Base-by-base conservation (phyloP, 306 rosid species). In the Fagus sylvatica region DNA sequence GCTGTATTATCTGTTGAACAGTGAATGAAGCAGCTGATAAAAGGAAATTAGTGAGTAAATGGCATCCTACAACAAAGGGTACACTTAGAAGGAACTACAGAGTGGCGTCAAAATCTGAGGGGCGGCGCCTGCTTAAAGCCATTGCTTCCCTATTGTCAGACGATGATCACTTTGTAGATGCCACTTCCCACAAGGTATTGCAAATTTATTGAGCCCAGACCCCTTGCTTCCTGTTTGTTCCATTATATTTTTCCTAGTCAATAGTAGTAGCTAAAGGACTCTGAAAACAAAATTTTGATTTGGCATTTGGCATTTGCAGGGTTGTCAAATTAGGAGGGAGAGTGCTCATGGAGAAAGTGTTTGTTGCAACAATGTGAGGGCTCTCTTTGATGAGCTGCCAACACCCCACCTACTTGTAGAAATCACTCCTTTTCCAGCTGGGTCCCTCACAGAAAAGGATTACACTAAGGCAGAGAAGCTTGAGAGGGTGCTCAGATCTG, bases 301-400 rank as follows among this genome's bases (percentile, higher is more conserved):
- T 71, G 73, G 72, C 39, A 17, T 74, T 34, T 71, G 73, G 72
- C 39, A 34, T 73, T 78, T 76, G 80, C 40, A 94, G 97, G 98
- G 98, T 62, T 94, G 98, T 70, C 98, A 94, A 83, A 92, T 94
- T 77, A 87, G 98, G 59, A 87, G 97, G 86, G 97, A 92, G 85
- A 92, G 91, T 72, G 97, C 98, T 68, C 98, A 94, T 81, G 98
- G 98, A 76, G 98, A 94, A 85, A 94, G 95, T 74, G 98, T 94
- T 19, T 94, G 98, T 76, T 92, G 98, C 87, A 94, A 90, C 90
- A 92, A 94, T 41, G 97, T 94, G 74, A 90, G 98, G 90, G 98
- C 97, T 49, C 89, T 94, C 72, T 92, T 94, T 54, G 98, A 94
- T 62, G 98, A 94, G 85, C 95, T 94, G 54, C 98, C 98, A 65